Evolutionary conservation across 1,139 yeast species (phyloP).

Genomic region (Zygosaccharomyces sapae): DNA sequence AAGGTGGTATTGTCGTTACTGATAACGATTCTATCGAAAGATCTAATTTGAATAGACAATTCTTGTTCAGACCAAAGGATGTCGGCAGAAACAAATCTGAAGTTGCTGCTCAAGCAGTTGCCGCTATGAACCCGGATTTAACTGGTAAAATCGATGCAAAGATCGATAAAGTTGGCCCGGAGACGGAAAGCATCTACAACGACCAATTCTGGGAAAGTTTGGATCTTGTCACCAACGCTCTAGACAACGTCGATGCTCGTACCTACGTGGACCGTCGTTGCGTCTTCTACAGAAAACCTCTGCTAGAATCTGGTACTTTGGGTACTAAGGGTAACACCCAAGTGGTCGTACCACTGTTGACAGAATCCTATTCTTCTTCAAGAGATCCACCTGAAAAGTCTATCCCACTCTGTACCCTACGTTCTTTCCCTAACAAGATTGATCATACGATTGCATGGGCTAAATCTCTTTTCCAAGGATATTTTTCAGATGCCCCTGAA

Average conservation of each 20-base stretch:
- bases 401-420: slow-evolving; percentile 91
- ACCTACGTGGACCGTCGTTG: slow-evolving; percentile 97
- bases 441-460: slow-evolving; percentile 99
- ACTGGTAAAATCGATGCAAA: slow-evolving; percentile 69
- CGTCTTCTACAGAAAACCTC: slow-evolving; percentile 84
- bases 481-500: slow-evolving; percentile 84
- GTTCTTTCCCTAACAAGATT: slow-evolving; percentile 96
- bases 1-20: slow-evolving; percentile 79
- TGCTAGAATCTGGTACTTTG: slow-evolving; percentile 92
- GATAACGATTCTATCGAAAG: slow-evolving; percentile 95
- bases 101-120: slow-evolving; percentile 83
- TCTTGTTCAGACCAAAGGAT: slow-evolving; percentile 87
- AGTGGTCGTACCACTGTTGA: slow-evolving; percentile 85
- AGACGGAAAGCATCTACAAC: slow-evolving; percentile 81
- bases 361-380: slow-evolving; percentile 93
- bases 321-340: slow-evolving; percentile 99
- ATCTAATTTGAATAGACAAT: slow-evolving; percentile 93
- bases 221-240: slow-evolving; percentile 90
- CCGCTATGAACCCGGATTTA: slow-evolving; percentile 79
- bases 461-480: slow-evolving; percentile 90
- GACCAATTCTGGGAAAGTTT: slow-evolving; percentile 82
- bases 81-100: slow-evolving; percentile 90
- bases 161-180: slow-evolving; percentile 88
- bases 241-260: slow-evolving; percentile 96
- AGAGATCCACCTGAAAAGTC: slow-evolving; percentile 99